Percentiles rank a stretch among this genome's conserved stretches.
Conservation (phyloP, 176 grass and related monocot species). For the Panicum miliaceum region DNA sequence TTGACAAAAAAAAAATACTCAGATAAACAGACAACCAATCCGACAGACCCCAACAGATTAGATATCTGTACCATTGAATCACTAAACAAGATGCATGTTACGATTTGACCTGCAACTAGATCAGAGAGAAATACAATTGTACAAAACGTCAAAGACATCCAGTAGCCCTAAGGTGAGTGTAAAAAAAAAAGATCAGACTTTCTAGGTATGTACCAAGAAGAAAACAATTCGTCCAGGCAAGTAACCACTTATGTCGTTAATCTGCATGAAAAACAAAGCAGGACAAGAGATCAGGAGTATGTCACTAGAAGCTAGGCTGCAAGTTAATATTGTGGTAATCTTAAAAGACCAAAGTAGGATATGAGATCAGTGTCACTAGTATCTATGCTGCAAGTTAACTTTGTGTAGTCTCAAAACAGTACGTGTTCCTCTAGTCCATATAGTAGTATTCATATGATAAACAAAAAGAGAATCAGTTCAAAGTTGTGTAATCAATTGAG, state of each 20-base stretch:
- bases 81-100: constrained; percentile 17
- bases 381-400: constrained; percentile 28
- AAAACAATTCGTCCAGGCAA: constrained; percentile 96
- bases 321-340: constrained; percentile 7
- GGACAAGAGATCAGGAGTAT: constrained; percentile 31
- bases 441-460: constrained; percentile 29
- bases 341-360: constrained; percentile 12
- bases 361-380: constrained; percentile 4
- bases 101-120: constrained; percentile 12
- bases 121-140: background rate
- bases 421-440: constrained; percentile 16
- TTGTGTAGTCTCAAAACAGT: background rate
- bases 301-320: constrained; percentile 10
- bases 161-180: constrained; percentile 26
- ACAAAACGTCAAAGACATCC: constrained; percentile 23
- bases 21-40: background rate
- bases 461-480: background rate
- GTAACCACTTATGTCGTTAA: constrained; percentile 97
- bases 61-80: constrained; percentile 9
- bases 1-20: constrained; percentile 17
- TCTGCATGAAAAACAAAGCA: constrained; percentile 56
- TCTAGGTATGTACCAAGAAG: constrained; percentile 78
- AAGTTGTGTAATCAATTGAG: background rate
- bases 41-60: background rate
- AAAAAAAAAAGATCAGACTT: constrained; percentile 18